These are phyloP conservation scores for Neofusicoccum umdonicola DNA, from an alignment of 2,329 filamentous ascomycete genomes.

Conservation along the genomic window DNA sequence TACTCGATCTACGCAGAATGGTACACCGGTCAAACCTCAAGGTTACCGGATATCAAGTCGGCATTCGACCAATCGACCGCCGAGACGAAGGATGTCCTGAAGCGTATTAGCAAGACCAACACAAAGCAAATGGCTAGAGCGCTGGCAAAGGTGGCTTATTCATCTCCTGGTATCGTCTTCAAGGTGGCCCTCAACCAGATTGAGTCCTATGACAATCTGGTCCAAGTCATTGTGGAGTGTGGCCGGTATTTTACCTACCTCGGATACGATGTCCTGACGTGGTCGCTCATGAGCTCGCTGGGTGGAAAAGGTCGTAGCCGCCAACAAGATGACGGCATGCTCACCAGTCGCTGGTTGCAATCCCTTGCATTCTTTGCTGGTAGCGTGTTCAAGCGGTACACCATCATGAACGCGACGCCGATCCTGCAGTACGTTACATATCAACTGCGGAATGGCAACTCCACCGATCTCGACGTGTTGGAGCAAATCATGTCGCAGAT, in stretches of 20 bases:
- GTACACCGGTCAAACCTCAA: constrained; percentile 76
- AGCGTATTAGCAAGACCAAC: constrained; percentile 85
- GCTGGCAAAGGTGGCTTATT: constrained; percentile 87
- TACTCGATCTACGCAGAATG: constrained; percentile 93
- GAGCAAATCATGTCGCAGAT: constrained; percentile 88
- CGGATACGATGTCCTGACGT: constrained; percentile 89
- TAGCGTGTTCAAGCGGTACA: constrained; percentile 82
- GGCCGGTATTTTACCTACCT: constrained; percentile 90
- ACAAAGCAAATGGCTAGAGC: constrained; percentile 80
- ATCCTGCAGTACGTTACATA: constrained; percentile 86
- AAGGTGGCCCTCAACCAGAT: constrained; percentile 85
- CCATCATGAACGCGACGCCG: constrained; percentile 77
- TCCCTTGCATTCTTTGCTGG: constrained; percentile 89
- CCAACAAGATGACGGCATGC: constrained; percentile 63
- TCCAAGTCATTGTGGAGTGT: constrained; percentile 91
- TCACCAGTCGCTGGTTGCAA: constrained; percentile 89
- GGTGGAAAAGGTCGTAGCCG: constrained; percentile 57
- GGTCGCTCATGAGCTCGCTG: constrained; percentile 78
- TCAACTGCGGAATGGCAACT: constrained; percentile 77
- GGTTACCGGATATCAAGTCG: constrained; percentile 71
- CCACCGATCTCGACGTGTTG: constrained; percentile 86
- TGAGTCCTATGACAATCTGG: constrained; percentile 91
- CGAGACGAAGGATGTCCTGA: constrained; percentile 82
- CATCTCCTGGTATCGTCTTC: constrained; percentile 89
- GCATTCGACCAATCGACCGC: constrained; percentile 74